Evolutionary conservation across 1,139 yeast species (phyloP).

Genomic region (Zygoascus meyerae): DNA sequence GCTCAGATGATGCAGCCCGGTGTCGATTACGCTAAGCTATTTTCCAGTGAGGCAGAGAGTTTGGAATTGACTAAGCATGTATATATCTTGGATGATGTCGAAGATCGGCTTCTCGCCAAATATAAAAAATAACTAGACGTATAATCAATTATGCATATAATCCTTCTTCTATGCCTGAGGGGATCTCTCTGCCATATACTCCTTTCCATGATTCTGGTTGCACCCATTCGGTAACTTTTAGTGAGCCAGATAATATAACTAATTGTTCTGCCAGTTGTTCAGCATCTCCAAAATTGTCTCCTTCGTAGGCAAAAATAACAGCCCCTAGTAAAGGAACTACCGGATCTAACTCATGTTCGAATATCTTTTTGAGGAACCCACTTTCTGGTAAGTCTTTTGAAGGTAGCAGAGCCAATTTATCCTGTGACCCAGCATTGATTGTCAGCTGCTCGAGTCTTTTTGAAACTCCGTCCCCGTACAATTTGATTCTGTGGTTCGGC

Average conservation of each 20-base stretch:
- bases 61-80: conserved; percentile 60
- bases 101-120: conserved; percentile 47
- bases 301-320: conserved; percentile 68
- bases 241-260: conserved; percentile 32
- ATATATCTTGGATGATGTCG: conserved; percentile 56
- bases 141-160: conserved; percentile 47
- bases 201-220: conserved; percentile 80
- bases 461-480: conserved; percentile 16
- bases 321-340: conserved; percentile 19
- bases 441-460: conserved; percentile 22
- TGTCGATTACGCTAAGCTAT: conserved; percentile 46
- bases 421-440: no score
- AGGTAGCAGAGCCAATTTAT: conserved; percentile 8
- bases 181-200: conserved; percentile 71
- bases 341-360: no score
- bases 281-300: conserved; percentile 80
- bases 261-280: conserved; percentile 44
- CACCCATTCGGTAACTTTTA: conserved; percentile 33
- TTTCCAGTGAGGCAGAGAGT: conserved; percentile 69
- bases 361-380: conserved; percentile 30
- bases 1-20: conserved; percentile 43
- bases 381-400: conserved; percentile 26
- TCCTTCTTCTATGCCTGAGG: conserved; percentile 71
- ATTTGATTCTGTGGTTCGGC: conserved; percentile 12
- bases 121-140: conserved; percentile 10